Conservation (phyloP, 495 filamentous ascomycete species). For the Lineolata rhizophorae region DNA sequence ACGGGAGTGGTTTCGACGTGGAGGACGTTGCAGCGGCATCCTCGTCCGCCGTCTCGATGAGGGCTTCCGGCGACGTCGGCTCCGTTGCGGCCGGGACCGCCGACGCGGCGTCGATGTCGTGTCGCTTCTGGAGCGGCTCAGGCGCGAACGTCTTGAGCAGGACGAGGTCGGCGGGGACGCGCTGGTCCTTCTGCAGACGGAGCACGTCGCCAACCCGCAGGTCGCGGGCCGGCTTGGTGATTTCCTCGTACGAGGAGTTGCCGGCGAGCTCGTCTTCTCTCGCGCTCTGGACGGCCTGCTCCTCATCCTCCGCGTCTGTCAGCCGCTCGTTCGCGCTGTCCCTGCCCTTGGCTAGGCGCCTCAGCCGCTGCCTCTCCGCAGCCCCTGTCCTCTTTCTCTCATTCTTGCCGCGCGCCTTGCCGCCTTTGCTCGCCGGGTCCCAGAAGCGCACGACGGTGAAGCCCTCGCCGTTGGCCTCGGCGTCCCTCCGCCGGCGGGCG, state of each 20-base stretch:
- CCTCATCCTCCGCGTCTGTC: conserved; percentile 20
- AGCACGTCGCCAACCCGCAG: conserved; percentile 88
- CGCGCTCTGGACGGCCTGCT: conserved; percentile 12
- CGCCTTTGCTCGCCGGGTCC: conserved; percentile 6
- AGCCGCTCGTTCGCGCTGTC: conserved; percentile 18
- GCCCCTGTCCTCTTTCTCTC: too few species aligned
- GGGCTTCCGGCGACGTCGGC: conserved; percentile 10
- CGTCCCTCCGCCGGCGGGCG: conserved; percentile 59
- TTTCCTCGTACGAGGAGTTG: conserved; percentile 27
- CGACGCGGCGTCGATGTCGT: too few species aligned
- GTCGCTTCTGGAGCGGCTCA: too few species aligned
- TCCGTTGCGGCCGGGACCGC: too few species aligned
- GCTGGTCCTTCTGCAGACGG: conserved; percentile 72
- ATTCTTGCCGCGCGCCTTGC: conserved; percentile 7
- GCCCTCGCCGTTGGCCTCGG: conserved; percentile 82
- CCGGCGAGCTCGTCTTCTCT: too few species aligned
- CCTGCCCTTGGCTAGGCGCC: conserved; percentile 6
- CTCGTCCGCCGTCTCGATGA: neutral
- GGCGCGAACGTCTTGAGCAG: conserved; percentile 67
- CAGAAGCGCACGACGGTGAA: conserved; percentile 60
- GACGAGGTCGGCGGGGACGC: conserved; percentile 84
- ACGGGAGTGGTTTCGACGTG: neutral
- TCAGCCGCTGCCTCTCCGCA: conserved; percentile 9
- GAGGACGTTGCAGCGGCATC: neutral
- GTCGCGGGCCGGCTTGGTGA: conserved; percentile 63